A percentile compares a stretch with the other conserved stretches of the same genome.
Conservation (phyloP, 805 yeast species). For the Sugiyamaella smithiae region DNA sequence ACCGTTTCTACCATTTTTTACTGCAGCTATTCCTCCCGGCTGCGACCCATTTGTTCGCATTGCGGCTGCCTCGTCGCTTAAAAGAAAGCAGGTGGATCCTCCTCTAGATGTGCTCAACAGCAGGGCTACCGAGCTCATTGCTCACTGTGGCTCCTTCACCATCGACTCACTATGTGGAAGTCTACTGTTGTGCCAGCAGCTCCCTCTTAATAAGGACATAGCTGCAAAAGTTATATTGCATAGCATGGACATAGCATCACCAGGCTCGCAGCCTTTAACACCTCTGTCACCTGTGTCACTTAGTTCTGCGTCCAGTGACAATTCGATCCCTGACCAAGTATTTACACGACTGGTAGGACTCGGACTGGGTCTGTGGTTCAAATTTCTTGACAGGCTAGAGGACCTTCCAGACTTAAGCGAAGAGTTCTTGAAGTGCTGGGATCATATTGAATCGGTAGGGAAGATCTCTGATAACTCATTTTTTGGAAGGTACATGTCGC, state of each 20-base stretch:
- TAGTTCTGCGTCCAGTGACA: not conserved
- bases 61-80: not conserved
- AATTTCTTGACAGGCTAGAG: not conserved
- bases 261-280: not conserved
- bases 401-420: not conserved
- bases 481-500: conserved; percentile 4
- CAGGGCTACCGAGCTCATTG: not conserved
- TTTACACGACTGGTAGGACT: not conserved
- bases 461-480: not conserved
- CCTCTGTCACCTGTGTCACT: not conserved
- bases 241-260: not conserved
- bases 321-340: not conserved
- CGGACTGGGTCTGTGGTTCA: not conserved
- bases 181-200: not conserved
- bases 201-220: not conserved
- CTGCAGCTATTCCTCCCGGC: not conserved
- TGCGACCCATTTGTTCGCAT: not conserved
- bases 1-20: conserved; percentile 1
- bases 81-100: conserved; percentile 1
- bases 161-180: not conserved
- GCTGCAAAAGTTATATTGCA: not conserved
- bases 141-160: not conserved
- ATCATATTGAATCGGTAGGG: not conserved
- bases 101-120: not conserved
- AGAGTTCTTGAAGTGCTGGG: not conserved